Percentiles rank a stretch among this genome's conserved stretches.
These are phyloP conservation scores for Colletotrichum plurivorum DNA, from an alignment of 2,329 filamentous ascomycete species.

Conservation along the genomic window DNA sequence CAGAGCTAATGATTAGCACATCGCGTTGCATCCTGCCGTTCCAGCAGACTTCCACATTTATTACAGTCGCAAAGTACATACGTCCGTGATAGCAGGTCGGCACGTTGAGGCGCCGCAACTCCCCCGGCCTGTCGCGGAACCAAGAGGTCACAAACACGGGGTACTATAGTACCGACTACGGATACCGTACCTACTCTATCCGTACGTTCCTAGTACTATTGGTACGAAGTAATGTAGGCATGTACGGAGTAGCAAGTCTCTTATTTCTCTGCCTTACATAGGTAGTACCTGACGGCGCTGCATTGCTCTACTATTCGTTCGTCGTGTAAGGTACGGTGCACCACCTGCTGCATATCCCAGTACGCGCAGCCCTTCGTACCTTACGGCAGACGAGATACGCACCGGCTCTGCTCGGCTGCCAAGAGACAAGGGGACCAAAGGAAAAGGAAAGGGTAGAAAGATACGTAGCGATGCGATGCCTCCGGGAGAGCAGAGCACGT, in stretches of 20 bases:
- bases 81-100: not conserved
- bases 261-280: too few relatives aligned
- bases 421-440: not conserved
- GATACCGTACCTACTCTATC: too few relatives aligned
- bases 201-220: too few relatives aligned
- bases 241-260: too few relatives aligned
- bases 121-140: conserved; percentile 10
- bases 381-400: conserved; percentile 1
- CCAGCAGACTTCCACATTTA: not conserved
- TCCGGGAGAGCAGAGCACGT: conserved; percentile 38
- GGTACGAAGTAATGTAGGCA: too few relatives aligned
- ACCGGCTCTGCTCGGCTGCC: conserved; percentile 1
- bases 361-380: not conserved
- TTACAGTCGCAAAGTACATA: too few relatives aligned
- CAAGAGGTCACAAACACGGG: not conserved
- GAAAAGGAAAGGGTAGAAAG: not conserved
- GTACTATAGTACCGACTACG: too few relatives aligned
- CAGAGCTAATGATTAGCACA: conserved; percentile 28
- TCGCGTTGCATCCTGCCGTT: not conserved
- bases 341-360: too few relatives aligned
- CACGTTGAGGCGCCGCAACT: not conserved
- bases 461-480: conserved; percentile 32
- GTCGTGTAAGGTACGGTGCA: too few relatives aligned
- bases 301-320: too few relatives aligned
- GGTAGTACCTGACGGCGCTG: too few relatives aligned